Conservation (phyloP, 2,329 filamentous ascomycete genomes). For the Xylaria sp. region DNA sequence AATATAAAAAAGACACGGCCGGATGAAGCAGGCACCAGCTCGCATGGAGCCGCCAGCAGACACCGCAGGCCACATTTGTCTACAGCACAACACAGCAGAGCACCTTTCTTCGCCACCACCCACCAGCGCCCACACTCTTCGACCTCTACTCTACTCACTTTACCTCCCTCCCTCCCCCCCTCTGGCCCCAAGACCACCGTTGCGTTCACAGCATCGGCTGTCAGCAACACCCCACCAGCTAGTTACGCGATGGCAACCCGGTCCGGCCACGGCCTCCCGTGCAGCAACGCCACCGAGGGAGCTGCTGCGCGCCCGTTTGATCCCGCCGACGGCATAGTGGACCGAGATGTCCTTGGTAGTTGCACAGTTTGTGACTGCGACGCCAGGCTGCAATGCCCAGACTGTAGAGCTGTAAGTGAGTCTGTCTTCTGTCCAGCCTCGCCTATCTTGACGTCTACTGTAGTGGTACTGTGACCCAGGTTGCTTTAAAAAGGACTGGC, state of each 20-base stretch:
- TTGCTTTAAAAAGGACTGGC: conserved; percentile 20
- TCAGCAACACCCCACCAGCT: not conserved
- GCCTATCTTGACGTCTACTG: not conserved
- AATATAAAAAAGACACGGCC: too few relatives aligned
- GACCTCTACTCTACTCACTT: not conserved
- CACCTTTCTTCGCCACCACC: too few relatives aligned
- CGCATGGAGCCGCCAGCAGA: too few relatives aligned
- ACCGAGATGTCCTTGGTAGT: not conserved
- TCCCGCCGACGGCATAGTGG: not conserved
- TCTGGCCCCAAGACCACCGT: not conserved
- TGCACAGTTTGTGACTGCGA: conserved; percentile 7
- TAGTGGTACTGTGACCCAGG: conserved; percentile 19
- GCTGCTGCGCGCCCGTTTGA: not conserved
- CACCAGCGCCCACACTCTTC: too few relatives aligned
- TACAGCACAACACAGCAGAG: too few relatives aligned
- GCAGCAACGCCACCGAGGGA: conserved; percentile 11
- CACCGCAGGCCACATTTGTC: too few relatives aligned
- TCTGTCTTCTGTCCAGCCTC: not conserved
- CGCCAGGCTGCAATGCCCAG: not conserved
- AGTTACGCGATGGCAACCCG: not conserved
- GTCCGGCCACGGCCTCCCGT: not conserved
- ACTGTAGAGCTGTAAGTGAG: conserved; percentile 2
- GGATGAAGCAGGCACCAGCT: too few relatives aligned
- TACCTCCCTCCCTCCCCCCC: not conserved
- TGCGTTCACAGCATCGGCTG: not conserved